These are phyloP conservation scores for Peniophora sp. DNA, from an alignment of 1,284 basidiomycete species.

Conservation along the genomic window DNA sequence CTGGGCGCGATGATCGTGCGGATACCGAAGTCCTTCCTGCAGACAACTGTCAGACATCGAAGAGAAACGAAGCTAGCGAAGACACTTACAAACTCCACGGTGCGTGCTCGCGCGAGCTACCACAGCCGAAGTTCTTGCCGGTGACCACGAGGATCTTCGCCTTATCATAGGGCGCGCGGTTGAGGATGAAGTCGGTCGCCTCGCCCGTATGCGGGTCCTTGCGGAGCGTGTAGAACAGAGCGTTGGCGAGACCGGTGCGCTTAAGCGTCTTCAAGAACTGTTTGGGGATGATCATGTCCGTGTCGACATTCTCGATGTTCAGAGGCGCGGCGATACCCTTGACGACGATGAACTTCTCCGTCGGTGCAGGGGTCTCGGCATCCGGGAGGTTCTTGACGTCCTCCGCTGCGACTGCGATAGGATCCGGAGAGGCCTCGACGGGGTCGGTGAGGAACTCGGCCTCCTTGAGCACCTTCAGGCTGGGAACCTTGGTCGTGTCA, in stretches of 20 bases:
- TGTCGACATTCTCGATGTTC: slow-evolving; percentile 90
- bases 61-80: slow-evolving; percentile 2
- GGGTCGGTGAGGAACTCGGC: slow-evolving; percentile 75
- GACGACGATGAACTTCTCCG: slow-evolving; percentile 73
- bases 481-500: slow-evolving; percentile 35
- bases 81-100: slow-evolving; percentile 89
- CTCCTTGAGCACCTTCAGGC: slow-evolving; percentile 63
- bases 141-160: slow-evolving; percentile 85
- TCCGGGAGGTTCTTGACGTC: slow-evolving; percentile 35
- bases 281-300: slow-evolving; percentile 96
- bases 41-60: not conserved
- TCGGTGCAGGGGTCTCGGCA: slow-evolving; percentile 49
- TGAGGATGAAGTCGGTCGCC: slow-evolving; percentile 85
- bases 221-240: slow-evolving; percentile 81
- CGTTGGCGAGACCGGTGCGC: slow-evolving; percentile 86
- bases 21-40: slow-evolving; percentile 90
- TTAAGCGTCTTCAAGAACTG: slow-evolving; percentile 95
- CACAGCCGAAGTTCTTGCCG: slow-evolving; percentile 92
- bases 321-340: slow-evolving; percentile 87
- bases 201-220: slow-evolving; percentile 74
- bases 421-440: slow-evolving; percentile 58
- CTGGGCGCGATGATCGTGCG: slow-evolving; percentile 88
- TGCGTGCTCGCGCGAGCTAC: slow-evolving; percentile 90
- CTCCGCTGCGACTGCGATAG: slow-evolving; percentile 32
- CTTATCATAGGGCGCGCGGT: slow-evolving; percentile 75